Evolutionary conservation across 208 protist species (phyloP).

Genomic region (Crithidia sp.): DNA sequence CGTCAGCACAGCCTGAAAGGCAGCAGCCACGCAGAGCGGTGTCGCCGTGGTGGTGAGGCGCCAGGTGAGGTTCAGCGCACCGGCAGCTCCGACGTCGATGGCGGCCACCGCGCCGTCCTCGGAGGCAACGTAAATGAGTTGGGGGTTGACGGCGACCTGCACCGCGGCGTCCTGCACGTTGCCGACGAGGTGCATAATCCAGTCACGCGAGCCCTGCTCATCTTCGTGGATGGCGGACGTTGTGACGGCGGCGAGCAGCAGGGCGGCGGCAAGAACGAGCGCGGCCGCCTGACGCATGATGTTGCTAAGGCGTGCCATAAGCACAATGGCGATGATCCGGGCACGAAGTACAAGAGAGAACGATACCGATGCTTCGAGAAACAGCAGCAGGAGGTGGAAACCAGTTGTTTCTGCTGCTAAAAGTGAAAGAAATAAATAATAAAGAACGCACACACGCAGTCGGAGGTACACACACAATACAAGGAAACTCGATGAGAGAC

Average conservation of each 20-base stretch:
- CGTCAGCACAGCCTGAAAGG: constrained; percentile 37
- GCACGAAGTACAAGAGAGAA: not conserved
- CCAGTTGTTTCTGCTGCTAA: not conserved
- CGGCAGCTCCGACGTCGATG: constrained; percentile 34
- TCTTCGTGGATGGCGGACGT: constrained; percentile 82
- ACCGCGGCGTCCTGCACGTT: constrained; percentile 70
- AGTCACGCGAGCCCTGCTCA: constrained; percentile 86
- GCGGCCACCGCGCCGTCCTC: constrained; percentile 77
- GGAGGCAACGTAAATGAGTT: constrained; percentile 55
- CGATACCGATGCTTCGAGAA: not conserved
- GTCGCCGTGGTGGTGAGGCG: constrained; percentile 50
- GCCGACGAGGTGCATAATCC: constrained; percentile 75
- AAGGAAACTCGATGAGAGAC: not conserved
- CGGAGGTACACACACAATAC: too few relatives aligned
- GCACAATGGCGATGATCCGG: not conserved
- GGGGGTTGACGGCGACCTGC: constrained; percentile 37
- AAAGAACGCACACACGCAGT: not conserved
- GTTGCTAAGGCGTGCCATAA: not conserved
- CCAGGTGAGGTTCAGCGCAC: constrained; percentile 61
- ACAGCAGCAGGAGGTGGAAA: too few relatives aligned
- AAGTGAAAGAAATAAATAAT: not conserved
- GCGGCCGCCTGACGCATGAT: not conserved
- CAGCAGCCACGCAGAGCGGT: constrained; percentile 61
- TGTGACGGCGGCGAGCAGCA: constrained; percentile 18
- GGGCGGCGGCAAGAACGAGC: constrained; percentile 1